A percentile compares a stretch with the other conserved stretches of the same genome.
Conservation (phyloP, 208 protist genomes). For the Herpetomonas tarakana region DNA sequence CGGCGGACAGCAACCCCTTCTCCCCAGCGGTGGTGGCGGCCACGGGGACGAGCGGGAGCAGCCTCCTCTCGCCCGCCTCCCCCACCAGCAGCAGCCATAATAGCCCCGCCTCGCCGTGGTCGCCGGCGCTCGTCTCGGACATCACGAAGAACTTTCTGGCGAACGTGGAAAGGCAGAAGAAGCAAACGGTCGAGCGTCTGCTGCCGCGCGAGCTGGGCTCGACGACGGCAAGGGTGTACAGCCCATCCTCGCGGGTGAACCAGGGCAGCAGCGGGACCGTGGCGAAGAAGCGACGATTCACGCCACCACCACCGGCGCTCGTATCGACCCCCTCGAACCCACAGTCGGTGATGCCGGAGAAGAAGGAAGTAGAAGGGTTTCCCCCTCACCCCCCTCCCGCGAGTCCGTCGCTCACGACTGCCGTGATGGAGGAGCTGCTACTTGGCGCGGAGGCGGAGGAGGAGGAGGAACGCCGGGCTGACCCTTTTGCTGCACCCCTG, state of each 20-base stretch:
- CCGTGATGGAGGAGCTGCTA: slow-evolving; percentile 5
- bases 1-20: slow-evolving; percentile 14
- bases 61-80: slow-evolving; percentile 9
- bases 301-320: no score
- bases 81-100: background rate
- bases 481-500: background rate
- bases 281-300: no score
- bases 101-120: slow-evolving; percentile 49
- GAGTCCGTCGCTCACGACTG: slow-evolving; percentile 5
- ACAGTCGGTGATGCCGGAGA: no score
- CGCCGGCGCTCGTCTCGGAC: slow-evolving; percentile 37
- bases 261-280: no score
- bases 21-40: no score
- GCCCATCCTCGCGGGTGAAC: background rate
- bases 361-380: no score
- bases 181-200: slow-evolving; percentile 57
- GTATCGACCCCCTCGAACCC: no score
- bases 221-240: background rate
- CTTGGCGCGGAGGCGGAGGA: slow-evolving; percentile 1
- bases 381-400: no score
- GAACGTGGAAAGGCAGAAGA: slow-evolving; percentile 48
- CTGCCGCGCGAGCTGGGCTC: slow-evolving; percentile 47
- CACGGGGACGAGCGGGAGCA: slow-evolving; percentile 8
- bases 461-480: background rate
- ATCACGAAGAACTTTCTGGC: slow-evolving; percentile 80